Evolutionary conservation across 208 protist species (phyloP), one percentile per base, ranked within the genome.

Genomic region (Herpetomonas tarakana): DNA sequence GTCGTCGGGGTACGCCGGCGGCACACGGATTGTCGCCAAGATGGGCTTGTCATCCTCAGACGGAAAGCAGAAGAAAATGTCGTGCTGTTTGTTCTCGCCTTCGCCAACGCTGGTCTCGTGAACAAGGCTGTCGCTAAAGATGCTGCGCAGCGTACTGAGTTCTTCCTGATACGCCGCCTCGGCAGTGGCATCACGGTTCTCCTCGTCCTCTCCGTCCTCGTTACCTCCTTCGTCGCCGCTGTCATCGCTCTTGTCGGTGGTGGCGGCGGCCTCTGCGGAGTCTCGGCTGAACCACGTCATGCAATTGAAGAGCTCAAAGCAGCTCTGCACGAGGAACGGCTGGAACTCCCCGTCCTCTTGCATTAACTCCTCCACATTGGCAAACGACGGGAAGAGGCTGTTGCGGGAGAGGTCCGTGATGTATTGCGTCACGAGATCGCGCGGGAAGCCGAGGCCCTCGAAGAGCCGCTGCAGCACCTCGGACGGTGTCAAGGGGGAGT

Each of bases 391-490:
- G 39, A 93, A 31, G 28, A 58, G 62, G 6, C 52, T 65, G n/a
- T 62, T 68, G 22, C 68, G 49, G n/a, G 71, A 55, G n/a, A 90
- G 58, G 62, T 95, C 86, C 14, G 79, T 78, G 49, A 96, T 12
- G 57, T 89, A 91, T 75, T 93, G 81, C 21, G 76, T 78, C 24
- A 84, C 80, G 14, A 96, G 71, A 58, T 91, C 86, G 9, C 78
- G 78, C 19, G 89, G 89, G 52, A 96, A 96, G 16, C 89, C 89
- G 24, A 96, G 73, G n/a, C 82, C 84, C 55, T 96, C 86, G 56
- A 81, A 91, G 6, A 91, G 57, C 16, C 78, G 77, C 50, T 90
- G 86, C 25, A 92, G 74, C 9, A 81, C 85, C 63, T 93, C 80
- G 28, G 65, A 65, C 24, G 86, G 78, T 24, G 81, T 90, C 45